These are phyloP conservation scores for Botrytis tulipae DNA, from an alignment of 2,329 filamentous ascomycete genomes.

Conservation along the genomic window DNA sequence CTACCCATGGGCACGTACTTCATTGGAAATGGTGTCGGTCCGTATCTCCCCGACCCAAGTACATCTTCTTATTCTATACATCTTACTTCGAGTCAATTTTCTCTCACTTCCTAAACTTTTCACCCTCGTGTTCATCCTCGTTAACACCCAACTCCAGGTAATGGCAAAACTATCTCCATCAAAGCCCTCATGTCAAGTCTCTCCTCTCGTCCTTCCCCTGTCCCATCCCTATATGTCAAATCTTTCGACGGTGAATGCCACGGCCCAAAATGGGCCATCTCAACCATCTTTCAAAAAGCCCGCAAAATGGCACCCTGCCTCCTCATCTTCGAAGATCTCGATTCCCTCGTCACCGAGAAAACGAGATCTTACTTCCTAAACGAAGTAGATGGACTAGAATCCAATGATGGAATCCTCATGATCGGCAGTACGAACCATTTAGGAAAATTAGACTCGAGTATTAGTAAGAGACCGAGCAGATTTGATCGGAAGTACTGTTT, in stretches of 20 bases:
- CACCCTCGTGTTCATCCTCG: too few species aligned
- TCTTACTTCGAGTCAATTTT: not conserved
- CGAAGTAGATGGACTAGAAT: constrained; percentile 67
- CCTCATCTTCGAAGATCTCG: constrained; percentile 70
- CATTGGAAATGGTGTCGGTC: not conserved
- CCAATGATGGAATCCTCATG: constrained; percentile 70
- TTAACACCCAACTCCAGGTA: constrained; percentile 41
- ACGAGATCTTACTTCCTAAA: constrained; percentile 70
- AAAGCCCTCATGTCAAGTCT: constrained; percentile 68
- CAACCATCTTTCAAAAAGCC: constrained; percentile 57
- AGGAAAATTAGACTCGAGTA: constrained; percentile 64
- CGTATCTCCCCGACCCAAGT: not conserved
- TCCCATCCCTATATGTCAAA: constrained; percentile 63
- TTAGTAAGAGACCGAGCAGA: constrained; percentile 61
- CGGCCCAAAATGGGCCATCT: constrained; percentile 55
- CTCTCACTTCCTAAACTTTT: not conserved
- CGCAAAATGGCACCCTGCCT: constrained; percentile 64
- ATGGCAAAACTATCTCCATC: constrained; percentile 70
- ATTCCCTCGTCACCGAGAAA: constrained; percentile 59
- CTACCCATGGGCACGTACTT: not conserved
- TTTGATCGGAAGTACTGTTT: constrained; percentile 69
- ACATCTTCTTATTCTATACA: not conserved
- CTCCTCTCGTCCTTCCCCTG: constrained; percentile 48
- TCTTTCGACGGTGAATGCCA: constrained; percentile 45
- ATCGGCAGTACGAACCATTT: constrained; percentile 65